Evolutionary conservation across 106 monocot genomes (phyloP).

Genomic region (Triglochin maritima): DNA sequence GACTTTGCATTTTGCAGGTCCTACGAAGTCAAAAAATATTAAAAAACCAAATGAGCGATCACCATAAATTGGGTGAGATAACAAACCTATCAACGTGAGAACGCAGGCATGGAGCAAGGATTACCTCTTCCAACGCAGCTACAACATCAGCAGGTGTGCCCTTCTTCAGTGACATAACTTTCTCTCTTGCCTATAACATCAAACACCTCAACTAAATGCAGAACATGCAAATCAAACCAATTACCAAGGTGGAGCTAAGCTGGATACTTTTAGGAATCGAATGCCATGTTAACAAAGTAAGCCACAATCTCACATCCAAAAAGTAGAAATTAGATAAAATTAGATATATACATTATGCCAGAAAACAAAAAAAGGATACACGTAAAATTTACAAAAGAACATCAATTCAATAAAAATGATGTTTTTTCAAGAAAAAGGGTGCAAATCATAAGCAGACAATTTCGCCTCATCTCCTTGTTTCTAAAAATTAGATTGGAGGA

Average conservation of each 20-base stretch:
- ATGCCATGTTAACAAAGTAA: too few species aligned
- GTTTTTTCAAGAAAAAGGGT: not conserved
- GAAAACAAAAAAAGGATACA: not conserved
- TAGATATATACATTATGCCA: not conserved
- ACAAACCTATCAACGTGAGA: not conserved
- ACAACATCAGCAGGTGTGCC: slow-evolving; percentile 67
- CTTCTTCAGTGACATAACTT: slow-evolving; percentile 72
- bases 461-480: too few species aligned
- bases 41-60: not conserved
- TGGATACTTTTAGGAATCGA: too few species aligned
- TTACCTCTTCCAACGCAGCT: slow-evolving; percentile 82
- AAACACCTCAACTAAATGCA: slow-evolving; percentile 1
- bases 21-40: slow-evolving; percentile 24
- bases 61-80: not conserved
- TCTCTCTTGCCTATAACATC: slow-evolving; percentile 66
- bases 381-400: not conserved
- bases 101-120: not conserved
- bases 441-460: too few species aligned
- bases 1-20: slow-evolving; percentile 87
- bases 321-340: not conserved
- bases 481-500: too few species aligned
- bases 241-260: too few species aligned
- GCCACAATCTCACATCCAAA: too few species aligned
- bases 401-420: not conserved
- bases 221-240: too few species aligned